A percentile compares a stretch with the other conserved stretches of the same genome.
Conservation (phyloP, 176 grass and related monocot genomes). For the Eleusine coracana region DNA sequence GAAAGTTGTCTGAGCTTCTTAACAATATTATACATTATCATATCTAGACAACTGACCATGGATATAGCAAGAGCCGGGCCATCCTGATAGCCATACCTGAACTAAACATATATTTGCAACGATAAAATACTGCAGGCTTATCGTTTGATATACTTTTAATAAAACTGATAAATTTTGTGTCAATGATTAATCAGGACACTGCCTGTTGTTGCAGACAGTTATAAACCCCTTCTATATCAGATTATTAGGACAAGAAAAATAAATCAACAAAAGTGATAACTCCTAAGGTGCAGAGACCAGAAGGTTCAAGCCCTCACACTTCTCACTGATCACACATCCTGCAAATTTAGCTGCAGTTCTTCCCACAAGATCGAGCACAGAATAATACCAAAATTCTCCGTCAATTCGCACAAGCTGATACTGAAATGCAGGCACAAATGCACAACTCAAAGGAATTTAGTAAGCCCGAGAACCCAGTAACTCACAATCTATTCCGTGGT, state of each 20-base stretch:
- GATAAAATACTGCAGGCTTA: not conserved
- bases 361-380: too few relatives aligned
- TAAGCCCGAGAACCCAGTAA: not conserved
- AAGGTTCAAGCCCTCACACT: not conserved
- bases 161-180: not conserved
- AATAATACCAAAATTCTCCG: not conserved
- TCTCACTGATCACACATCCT: not conserved
- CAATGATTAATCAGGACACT: conserved; percentile 18
- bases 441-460: not conserved
- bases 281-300: not conserved
- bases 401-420: not conserved
- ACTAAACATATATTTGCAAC: not conserved
- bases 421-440: not conserved
- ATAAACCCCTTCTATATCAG: not conserved
- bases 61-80: not conserved
- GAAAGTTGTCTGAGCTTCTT: conserved; percentile 9
- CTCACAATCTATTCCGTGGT: not conserved
- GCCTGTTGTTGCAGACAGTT: not conserved
- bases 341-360: not conserved
- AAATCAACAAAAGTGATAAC: not conserved
- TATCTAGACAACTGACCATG: conserved; percentile 2
- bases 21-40: conserved; percentile 34
- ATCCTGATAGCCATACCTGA: conserved; percentile 18
- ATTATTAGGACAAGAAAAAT: conserved; percentile 1
- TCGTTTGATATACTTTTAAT: not conserved